Evolutionary conservation across 495 filamentous ascomycete species (phyloP).

Genomic region (Annulohypoxylon bovei): DNA sequence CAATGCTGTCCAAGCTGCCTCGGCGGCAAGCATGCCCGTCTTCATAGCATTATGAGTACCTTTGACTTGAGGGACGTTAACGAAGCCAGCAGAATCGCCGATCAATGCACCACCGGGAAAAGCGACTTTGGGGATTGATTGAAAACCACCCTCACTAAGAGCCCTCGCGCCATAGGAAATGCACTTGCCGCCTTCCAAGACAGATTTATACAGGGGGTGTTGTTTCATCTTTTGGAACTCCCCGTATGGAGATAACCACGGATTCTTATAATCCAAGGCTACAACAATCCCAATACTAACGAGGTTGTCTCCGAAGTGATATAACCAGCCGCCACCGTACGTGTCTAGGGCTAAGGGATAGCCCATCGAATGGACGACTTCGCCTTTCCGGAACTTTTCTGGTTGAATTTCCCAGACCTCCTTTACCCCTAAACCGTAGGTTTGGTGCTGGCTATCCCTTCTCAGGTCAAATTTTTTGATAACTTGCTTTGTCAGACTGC

Average conservation of each 20-base stretch:
- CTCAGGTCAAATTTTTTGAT: slow-evolving; percentile 94
- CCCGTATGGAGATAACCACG: slow-evolving; percentile 92
- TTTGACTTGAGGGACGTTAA: slow-evolving; percentile 99
- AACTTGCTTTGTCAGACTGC: slow-evolving; percentile 94
- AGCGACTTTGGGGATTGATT: slow-evolving; percentile 95
- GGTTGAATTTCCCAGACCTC: slow-evolving; percentile 98
- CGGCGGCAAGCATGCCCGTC: slow-evolving; percentile 94
- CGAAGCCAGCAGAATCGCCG: slow-evolving; percentile 93
- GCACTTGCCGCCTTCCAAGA: slow-evolving; percentile 93
- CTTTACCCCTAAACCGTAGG: slow-evolving; percentile 93
- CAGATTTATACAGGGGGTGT: slow-evolving; percentile 83
- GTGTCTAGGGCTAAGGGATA: slow-evolving; percentile 90
- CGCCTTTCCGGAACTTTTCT: slow-evolving; percentile 88
- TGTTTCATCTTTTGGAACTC: slow-evolving; percentile 99
- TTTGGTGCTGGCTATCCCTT: slow-evolving; percentile 89
- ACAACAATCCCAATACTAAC: slow-evolving; percentile 94
- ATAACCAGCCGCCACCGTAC: slow-evolving; percentile 98
- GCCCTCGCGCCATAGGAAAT: slow-evolving; percentile 96
- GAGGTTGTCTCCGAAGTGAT: slow-evolving; percentile 97
- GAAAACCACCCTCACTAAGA: slow-evolving; percentile 94
- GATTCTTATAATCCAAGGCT: slow-evolving; percentile 95
- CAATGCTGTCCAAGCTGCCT: slow-evolving; percentile 84
- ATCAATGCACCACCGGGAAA: slow-evolving; percentile 97
- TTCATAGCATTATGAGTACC: slow-evolving; percentile 98
- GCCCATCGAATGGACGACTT: slow-evolving; percentile 91